These are phyloP conservation scores for Helotiales sp. DNA, from an alignment of 2,329 filamentous ascomycete species.

Conservation along the genomic window DNA sequence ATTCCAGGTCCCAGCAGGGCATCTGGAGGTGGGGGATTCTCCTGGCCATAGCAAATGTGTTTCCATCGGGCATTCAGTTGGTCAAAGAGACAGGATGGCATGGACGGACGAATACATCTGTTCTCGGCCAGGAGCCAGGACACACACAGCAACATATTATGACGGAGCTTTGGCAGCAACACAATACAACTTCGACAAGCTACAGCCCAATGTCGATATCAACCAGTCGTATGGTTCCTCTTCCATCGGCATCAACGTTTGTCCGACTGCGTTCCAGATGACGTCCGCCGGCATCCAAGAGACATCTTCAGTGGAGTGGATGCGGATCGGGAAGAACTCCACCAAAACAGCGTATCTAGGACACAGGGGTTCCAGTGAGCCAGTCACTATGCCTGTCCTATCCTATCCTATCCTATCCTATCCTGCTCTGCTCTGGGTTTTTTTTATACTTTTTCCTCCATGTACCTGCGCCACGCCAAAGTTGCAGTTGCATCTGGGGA, in stretches of 20 bases:
- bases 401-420: neutral
- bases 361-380: neutral
- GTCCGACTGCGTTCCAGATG: neutral
- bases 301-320: neutral
- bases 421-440: neutral
- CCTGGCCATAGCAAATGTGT: neutral
- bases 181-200: neutral
- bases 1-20: neutral
- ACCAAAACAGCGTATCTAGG: too few relatives aligned
- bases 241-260: neutral
- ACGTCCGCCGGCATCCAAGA: neutral
- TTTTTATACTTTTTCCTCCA: neutral
- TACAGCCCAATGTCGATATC: neutral
- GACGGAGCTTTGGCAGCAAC: neutral
- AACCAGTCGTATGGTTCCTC: too few relatives aligned
- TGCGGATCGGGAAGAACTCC: neutral
- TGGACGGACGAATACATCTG: neutral
- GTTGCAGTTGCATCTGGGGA: neutral
- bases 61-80: neutral
- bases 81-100: neutral
- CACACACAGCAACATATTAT: too few relatives aligned
- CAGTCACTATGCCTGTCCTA: neutral
- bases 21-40: neutral
- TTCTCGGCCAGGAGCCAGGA: neutral
- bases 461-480: neutral